Base-by-base conservation (phyloP, 768 basidiomycete species). In the Leccinum arenicola region DNA sequence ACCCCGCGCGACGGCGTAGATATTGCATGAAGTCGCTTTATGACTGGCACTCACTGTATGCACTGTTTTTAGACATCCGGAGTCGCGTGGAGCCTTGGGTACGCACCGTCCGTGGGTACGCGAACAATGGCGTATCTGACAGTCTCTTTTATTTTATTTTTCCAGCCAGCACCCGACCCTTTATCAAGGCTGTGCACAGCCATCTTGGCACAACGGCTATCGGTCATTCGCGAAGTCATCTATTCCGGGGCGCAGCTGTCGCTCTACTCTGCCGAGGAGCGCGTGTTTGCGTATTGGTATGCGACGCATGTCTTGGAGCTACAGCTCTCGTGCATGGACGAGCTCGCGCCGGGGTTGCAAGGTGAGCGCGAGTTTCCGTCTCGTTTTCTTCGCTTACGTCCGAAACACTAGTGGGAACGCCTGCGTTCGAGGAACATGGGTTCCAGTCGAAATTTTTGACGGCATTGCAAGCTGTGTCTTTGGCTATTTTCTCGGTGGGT, bases 261-360 rank as follows among this genome's bases (percentile, higher is more conserved):
- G 49, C 70, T 94, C 7, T 91, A 92, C 65, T 77, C 82, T 21
- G 70, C 78, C 1, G 82, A 88, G 47, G 92, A 94, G 66, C 81
- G 76, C 35, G 76, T 87, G 0, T 83, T 91, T 61, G 87, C 90
- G 3, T 92, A 93, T 72, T 92, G 89, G 87, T 89, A 89, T 66
- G 74, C 77, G 6, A 68, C 80, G 3, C 78, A 80, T 48, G 79
- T 91, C 3, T 73, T 87, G 1, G 82, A 86, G 19, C 71, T 71
- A 23, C 85, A 91, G 62, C 66, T 89, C 9, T 70, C 73, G 3
- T 81, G 76, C 58, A 70, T 89, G 55, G 84, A 89, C 55, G 69
- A 73, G 15, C 55, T 89, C 48, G 51, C 80, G 15, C 61, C 66
- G 2, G 68, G 74, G 11, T 66, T 84, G 6, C 68, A 73, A 38